phyloP scores from a whole-genome alignment of 257 asterid genomes.

The Anisodus acutangulus region DNA sequence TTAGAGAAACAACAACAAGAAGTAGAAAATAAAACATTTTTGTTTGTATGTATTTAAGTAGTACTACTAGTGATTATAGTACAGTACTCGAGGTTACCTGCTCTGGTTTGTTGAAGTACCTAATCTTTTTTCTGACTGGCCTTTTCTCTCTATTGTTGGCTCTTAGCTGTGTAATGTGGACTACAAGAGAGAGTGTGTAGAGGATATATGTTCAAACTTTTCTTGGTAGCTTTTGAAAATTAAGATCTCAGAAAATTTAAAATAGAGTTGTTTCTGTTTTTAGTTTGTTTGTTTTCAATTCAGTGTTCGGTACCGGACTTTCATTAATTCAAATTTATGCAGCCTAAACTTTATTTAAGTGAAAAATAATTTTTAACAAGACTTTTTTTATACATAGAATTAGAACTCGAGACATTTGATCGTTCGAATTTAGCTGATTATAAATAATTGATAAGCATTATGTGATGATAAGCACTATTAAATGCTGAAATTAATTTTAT shows the following conservation, averaged over 20 bases:
- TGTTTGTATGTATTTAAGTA: background rate
- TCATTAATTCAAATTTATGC: background rate
- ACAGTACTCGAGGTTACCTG: constrained; percentile 27
- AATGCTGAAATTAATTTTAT: too few species aligned
- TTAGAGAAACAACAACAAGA: background rate
- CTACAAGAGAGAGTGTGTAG: background rate
- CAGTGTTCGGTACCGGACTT: background rate
- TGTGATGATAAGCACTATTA: too few species aligned
- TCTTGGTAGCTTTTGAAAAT: background rate
- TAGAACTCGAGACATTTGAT: too few species aligned
- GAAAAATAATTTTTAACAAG: too few species aligned
- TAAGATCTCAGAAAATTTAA: too few species aligned
- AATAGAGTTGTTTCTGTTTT: too few species aligned
- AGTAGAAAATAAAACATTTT: background rate
- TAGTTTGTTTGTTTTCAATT: too few species aligned
- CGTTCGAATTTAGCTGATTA: too few species aligned
- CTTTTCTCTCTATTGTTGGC: background rate
- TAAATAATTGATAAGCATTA: too few species aligned
- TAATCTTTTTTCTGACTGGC: constrained; percentile 26
- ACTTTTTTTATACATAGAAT: too few species aligned
- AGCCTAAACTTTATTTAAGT: background rate
- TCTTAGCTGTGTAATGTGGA: constrained; percentile 24
- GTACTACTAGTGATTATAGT: background rate
- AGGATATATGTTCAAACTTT: constrained; percentile 3
- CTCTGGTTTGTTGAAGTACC: background rate